Percentiles rank a stretch among this genome's conserved stretches.
These are phyloP conservation scores for Dunaliella primolecta DNA, from an alignment of 139 green algal species.

Conservation along the genomic window DNA sequence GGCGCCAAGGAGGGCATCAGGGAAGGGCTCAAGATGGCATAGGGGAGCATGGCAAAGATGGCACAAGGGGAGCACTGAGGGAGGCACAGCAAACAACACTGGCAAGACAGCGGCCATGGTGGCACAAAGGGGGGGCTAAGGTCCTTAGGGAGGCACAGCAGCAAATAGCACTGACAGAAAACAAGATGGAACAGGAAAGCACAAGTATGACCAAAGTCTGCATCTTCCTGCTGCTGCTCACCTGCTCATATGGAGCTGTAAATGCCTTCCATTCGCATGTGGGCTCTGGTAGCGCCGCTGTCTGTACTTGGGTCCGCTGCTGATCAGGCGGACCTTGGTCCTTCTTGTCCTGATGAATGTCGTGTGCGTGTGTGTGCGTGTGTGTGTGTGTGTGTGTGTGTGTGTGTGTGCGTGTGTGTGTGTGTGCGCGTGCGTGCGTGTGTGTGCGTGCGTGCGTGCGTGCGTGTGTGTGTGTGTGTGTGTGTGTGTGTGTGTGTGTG, in stretches of 20 bases:
- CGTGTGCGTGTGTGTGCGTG: slow-evolving; percentile 8
- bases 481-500: neutral
- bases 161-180: too few species aligned
- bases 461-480: neutral
- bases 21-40: too few species aligned
- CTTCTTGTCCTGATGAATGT: neutral
- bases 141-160: too few species aligned
- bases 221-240: neutral
- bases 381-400: neutral
- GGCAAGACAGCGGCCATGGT: too few species aligned
- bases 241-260: slow-evolving; percentile 20
- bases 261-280: slow-evolving; percentile 34
- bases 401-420: slow-evolving; percentile 4
- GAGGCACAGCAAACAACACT: too few species aligned
- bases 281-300: neutral
- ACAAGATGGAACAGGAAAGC: too few species aligned
- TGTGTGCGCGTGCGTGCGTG: neutral
- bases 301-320: slow-evolving; percentile 22
- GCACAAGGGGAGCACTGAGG: too few species aligned
- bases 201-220: too few species aligned
- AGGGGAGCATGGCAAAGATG: too few species aligned
- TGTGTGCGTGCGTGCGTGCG: neutral
- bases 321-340: slow-evolving; percentile 5
- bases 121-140: too few species aligned
- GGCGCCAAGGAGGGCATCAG: too few species aligned